Percentiles rank a stretch among this genome's conserved stretches.
Evolutionary conservation across 176 grass and related monocot genomes (phyloP).

Genomic region (Hsuehochloa calcarea): DNA sequence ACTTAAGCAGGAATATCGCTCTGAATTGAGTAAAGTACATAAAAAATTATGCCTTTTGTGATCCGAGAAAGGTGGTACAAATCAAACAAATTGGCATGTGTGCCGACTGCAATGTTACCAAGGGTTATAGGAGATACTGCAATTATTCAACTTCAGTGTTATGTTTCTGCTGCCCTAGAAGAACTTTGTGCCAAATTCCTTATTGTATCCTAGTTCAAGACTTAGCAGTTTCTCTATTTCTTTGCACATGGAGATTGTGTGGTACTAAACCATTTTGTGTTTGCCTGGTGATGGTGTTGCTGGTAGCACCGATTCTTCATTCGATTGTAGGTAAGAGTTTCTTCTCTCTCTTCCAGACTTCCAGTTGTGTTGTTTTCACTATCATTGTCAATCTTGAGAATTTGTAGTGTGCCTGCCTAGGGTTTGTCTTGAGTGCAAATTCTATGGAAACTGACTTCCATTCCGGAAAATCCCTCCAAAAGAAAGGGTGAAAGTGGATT

Average conservation of each 20-base stretch:
- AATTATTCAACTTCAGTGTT: background rate
- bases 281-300: background rate
- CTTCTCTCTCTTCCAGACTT: background rate
- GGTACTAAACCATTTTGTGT: slow-evolving; percentile 10
- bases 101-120: too few species aligned
- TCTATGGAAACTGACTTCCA: background rate
- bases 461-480: background rate
- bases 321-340: slow-evolving; percentile 28
- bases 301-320: slow-evolving; percentile 34
- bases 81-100: background rate
- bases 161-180: background rate
- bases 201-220: background rate
- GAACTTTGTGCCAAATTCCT: background rate
- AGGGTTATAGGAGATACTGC: background rate
- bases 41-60: background rate
- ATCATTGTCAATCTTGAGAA: background rate
- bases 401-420: background rate
- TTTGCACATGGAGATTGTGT: background rate
- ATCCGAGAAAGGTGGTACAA: background rate
- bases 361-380: background rate
- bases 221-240: background rate
- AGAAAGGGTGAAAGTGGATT: background rate
- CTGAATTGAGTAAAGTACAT: background rate
- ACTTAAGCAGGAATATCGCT: background rate
- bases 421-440: background rate